These are phyloP conservation scores for Herpetomonas muscarum DNA, from an alignment of 208 protist species.

Conservation along the genomic window DNA sequence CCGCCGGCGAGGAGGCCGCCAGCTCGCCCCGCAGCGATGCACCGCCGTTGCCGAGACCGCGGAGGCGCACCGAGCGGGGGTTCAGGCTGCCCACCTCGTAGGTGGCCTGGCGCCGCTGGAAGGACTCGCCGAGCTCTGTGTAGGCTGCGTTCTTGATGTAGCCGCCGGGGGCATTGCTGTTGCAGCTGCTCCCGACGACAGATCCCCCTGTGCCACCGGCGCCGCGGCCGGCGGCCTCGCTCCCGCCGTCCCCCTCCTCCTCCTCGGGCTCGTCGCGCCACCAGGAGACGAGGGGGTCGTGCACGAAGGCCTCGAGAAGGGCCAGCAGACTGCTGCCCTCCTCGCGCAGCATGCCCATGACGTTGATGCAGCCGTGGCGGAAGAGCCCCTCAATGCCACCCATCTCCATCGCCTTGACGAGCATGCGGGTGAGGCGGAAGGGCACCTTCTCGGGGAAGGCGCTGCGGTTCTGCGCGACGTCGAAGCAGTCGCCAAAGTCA, in stretches of 20 bases:
- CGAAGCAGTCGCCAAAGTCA: slow-evolving; percentile 99
- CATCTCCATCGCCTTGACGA: slow-evolving; percentile 99
- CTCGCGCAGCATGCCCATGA: slow-evolving; percentile 97
- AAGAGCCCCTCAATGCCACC: slow-evolving; percentile 99
- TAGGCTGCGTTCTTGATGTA: slow-evolving; percentile 29
- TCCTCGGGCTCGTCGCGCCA: slow-evolving; percentile 75
- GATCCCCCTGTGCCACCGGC: slow-evolving; percentile 8
- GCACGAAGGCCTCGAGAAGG: slow-evolving; percentile 99
- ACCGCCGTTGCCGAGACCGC: no score
- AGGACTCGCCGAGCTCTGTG: slow-evolving; percentile 31
- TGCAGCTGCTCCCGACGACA: no score
- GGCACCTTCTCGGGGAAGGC: slow-evolving; percentile 99
- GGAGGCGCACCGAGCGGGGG: slow-evolving; percentile 8
- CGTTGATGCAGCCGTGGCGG: slow-evolving; percentile 95
- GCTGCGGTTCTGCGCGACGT: slow-evolving; percentile 97
- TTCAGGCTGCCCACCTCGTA: slow-evolving; percentile 19
- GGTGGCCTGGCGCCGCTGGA: slow-evolving; percentile 25
- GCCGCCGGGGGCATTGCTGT: background rate
- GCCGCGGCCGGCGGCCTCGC: slow-evolving; percentile 7
- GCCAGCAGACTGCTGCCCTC: slow-evolving; percentile 99
- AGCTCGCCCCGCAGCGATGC: no score
- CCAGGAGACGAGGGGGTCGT: slow-evolving; percentile 99
- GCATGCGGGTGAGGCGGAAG: slow-evolving; percentile 99
- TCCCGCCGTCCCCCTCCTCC: slow-evolving; percentile 3
- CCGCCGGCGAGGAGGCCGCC: no score